Conservation (phyloP, 2,329 filamentous ascomycete species). For the Purpureocillium takamizusanense region DNA sequence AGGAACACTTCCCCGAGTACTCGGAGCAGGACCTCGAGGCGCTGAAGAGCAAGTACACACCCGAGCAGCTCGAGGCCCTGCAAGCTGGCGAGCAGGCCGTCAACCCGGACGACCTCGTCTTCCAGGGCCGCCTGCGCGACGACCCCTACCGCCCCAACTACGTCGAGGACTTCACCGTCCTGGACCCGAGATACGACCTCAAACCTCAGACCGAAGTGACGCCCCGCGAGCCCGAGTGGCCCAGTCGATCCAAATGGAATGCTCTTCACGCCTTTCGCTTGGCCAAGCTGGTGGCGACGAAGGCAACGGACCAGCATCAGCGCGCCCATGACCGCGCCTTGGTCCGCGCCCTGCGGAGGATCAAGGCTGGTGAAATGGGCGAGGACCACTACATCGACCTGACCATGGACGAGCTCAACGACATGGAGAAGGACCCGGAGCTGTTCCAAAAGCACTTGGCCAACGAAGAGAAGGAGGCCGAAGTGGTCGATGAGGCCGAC, state of each 20-base stretch:
- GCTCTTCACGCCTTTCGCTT: slow-evolving; percentile 46
- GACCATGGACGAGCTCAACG: slow-evolving; percentile 37
- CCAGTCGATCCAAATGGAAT: slow-evolving; percentile 48
- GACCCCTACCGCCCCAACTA: slow-evolving; percentile 69
- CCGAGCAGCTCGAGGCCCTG: slow-evolving; percentile 73
- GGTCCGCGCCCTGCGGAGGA: slow-evolving; percentile 30
- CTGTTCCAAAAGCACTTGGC: slow-evolving; percentile 27
- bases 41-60: slow-evolving; percentile 62
- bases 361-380: slow-evolving; percentile 31
- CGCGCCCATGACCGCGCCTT: slow-evolving; percentile 33
- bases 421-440: slow-evolving; percentile 29
- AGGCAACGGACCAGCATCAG: slow-evolving; percentile 32
- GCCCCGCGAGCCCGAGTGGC: slow-evolving; percentile 47
- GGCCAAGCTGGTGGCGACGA: slow-evolving; percentile 30
- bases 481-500: slow-evolving; percentile 28
- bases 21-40: slow-evolving; percentile 53
- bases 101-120: slow-evolving; percentile 61
- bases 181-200: slow-evolving; percentile 72
- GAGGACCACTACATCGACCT: slow-evolving; percentile 38
- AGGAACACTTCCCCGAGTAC: slow-evolving; percentile 52
- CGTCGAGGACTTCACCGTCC: slow-evolving; percentile 71
- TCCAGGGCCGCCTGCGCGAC: slow-evolving; percentile 61
- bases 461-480: slow-evolving; percentile 16
- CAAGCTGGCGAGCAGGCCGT: slow-evolving; percentile 72
- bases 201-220: slow-evolving; percentile 39